Percentiles rank a stretch among this genome's conserved stretches.
Evolutionary conservation across 164 flowering plant species (phyloP).

Genomic region (Buxus sempervirens): DNA sequence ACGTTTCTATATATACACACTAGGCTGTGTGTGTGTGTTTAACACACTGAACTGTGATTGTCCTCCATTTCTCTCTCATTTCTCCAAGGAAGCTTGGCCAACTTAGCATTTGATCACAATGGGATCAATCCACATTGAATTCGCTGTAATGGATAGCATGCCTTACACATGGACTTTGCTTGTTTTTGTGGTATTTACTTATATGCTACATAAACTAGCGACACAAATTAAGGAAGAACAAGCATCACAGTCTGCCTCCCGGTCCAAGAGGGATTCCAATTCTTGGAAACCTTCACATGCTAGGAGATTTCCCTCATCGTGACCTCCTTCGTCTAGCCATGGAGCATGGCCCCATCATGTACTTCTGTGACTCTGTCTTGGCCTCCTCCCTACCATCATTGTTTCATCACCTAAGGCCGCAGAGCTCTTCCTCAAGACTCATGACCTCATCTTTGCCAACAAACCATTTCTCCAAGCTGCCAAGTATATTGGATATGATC

Average conservation of each 20-base stretch:
- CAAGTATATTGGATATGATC: neutral
- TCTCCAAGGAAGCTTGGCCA: too few relatives aligned
- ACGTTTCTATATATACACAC: too few relatives aligned
- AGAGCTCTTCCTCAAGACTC: constrained; percentile 1
- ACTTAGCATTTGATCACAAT: too few relatives aligned
- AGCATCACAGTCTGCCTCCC: constrained; percentile 27
- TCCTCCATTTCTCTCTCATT: too few relatives aligned
- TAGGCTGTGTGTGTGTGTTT: too few relatives aligned
- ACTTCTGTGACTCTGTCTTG: constrained; percentile 18
- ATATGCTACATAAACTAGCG: neutral
- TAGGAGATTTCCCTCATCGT: constrained; percentile 30
- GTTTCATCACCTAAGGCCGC: constrained; percentile 24
- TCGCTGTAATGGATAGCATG: neutral
- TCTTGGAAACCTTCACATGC: constrained; percentile 33
- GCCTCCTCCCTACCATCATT: constrained; percentile 12
- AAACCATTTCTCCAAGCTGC: constrained; percentile 13
- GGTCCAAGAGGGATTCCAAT: constrained; percentile 38
- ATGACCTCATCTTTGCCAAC: constrained; percentile 24
- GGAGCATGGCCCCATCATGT: constrained; percentile 22
- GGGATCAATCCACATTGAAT: too few relatives aligned
- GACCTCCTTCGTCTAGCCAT: constrained; percentile 12
- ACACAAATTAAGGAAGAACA: too few relatives aligned
- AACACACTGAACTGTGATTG: too few relatives aligned
- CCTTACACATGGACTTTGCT: constrained; percentile 3
- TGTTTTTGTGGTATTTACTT: neutral